phyloP scores from a whole-genome alignment of 2,329 filamentous ascomycete genomes.

The Cladosporium oxysporum region DNA sequence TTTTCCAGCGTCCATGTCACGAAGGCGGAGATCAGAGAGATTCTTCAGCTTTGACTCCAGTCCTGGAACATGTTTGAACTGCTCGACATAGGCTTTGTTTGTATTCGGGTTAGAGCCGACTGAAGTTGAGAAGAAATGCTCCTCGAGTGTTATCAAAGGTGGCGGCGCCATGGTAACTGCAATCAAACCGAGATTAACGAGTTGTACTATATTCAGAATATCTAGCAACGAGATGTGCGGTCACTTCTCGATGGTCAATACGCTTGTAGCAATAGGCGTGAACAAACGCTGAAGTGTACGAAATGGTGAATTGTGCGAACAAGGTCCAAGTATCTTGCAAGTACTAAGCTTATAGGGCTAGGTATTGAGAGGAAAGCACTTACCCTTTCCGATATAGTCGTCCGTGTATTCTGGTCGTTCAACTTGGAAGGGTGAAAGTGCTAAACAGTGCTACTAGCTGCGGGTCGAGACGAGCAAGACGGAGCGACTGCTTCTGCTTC shows the following conservation, averaged over 20 bases:
- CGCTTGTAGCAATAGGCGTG: too few relatives aligned
- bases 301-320: too few relatives aligned
- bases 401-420: neutral
- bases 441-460: neutral
- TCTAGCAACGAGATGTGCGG: neutral
- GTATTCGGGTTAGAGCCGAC: conserved; percentile 32
- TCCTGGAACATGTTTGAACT: conserved; percentile 36
- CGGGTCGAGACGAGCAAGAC: neutral
- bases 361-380: neutral
- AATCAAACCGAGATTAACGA: neutral
- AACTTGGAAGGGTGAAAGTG: neutral
- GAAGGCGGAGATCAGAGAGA: conserved; percentile 33
- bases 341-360: neutral
- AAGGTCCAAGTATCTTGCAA: too few relatives aligned
- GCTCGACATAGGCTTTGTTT: conserved; percentile 33
- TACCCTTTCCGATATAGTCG: neutral
- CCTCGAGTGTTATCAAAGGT: conserved; percentile 39
- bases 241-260: too few relatives aligned
- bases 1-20: conserved; percentile 37
- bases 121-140: conserved; percentile 40
- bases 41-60: conserved; percentile 34
- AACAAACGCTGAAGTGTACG: too few relatives aligned
- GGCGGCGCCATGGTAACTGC: conserved; percentile 33
- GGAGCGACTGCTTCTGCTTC: neutral
- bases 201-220: neutral